A percentile compares a stretch with the other conserved stretches of the same genome.
Evolutionary conservation across 257 asterid species (phyloP).

Genomic region (Petrea volubilis): DNA sequence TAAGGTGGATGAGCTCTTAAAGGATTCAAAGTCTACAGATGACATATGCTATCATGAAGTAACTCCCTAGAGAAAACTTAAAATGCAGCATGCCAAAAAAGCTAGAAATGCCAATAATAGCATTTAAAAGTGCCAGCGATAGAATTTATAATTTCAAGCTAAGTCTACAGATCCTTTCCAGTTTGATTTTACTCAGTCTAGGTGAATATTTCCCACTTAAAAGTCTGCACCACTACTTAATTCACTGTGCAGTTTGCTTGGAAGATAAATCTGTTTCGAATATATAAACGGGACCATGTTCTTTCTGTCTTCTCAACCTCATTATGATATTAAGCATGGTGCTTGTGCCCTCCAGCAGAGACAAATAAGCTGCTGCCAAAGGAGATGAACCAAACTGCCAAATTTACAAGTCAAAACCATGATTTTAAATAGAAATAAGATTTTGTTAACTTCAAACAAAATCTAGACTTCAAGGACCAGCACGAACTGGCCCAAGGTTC

Average conservation of each 20-base stretch:
- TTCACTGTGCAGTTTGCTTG: not conserved
- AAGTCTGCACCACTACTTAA: not conserved
- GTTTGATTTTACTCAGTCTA: not conserved
- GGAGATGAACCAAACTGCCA: not conserved
- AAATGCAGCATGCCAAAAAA: not conserved
- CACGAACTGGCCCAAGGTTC: not conserved
- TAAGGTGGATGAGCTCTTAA: not conserved
- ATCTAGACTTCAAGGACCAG: not conserved
- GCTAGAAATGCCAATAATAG: not conserved
- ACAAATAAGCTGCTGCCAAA: not conserved
- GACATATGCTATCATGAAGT: not conserved
- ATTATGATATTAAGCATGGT: not conserved
- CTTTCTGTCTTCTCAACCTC: not conserved
- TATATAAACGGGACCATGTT: not conserved
- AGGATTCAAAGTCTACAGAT: not conserved
- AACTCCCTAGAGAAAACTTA: not conserved
- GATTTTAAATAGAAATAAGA: not conserved
- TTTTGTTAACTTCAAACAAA: not conserved
- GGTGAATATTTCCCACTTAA: not conserved
- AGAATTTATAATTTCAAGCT: not conserved
- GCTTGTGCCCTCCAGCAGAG: not conserved
- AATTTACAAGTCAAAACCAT: not conserved
- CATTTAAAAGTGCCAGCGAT: not conserved
- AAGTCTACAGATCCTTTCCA: not conserved
- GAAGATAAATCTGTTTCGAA: not conserved